Conservation (phyloP, 1,139 yeast genomes). For the Suhomyces taliae region DNA sequence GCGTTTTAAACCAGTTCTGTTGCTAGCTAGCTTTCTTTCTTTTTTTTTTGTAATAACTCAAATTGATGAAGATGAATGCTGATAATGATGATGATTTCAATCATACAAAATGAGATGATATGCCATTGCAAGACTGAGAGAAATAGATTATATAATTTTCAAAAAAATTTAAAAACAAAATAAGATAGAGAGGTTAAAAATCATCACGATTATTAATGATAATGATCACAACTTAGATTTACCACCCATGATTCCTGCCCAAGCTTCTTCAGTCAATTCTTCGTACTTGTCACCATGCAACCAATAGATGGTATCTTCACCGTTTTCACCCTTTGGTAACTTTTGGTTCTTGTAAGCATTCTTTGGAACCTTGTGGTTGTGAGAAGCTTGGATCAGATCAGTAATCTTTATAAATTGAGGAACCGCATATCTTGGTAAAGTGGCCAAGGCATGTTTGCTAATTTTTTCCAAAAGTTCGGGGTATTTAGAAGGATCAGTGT, state of each 20-base stretch:
- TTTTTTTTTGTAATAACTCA: too few relatives aligned
- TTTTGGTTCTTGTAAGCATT: conserved; percentile 72
- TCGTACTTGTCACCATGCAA: conserved; percentile 56
- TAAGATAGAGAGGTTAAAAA: too few relatives aligned
- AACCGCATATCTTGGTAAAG: conserved; percentile 83
- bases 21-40: too few relatives aligned
- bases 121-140: too few relatives aligned
- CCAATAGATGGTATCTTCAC: conserved; percentile 69
- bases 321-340: conserved; percentile 69
- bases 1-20: too few relatives aligned
- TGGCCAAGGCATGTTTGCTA: conserved; percentile 35
- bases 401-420: conserved; percentile 81
- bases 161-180: too few relatives aligned
- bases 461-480: conserved; percentile 34
- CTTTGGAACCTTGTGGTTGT: conserved; percentile 86
- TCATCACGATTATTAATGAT: too few relatives aligned
- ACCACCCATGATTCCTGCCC: conserved; percentile 53
- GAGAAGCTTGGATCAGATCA: conserved; percentile 61
- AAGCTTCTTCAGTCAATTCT: conserved; percentile 55
- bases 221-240: conserved; percentile 34
- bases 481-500: conserved; percentile 21
- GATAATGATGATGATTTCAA: too few relatives aligned
- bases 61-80: too few relatives aligned
- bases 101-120: too few relatives aligned
- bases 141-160: too few relatives aligned